Evolutionary conservation across 78 protist species (phyloP).

Genomic region (Protostelium mycophagum): DNA sequence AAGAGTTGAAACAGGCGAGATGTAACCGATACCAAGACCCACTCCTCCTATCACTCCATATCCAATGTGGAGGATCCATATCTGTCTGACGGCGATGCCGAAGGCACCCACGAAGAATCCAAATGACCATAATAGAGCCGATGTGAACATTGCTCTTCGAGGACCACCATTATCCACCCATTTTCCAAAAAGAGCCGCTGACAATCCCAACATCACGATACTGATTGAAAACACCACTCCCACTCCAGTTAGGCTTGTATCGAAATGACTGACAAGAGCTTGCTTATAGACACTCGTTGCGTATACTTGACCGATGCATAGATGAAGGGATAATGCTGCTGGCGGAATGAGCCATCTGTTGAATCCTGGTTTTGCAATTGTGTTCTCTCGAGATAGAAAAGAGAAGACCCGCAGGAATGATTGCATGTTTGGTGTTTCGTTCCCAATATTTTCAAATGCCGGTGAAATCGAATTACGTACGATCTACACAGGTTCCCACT

Average conservation of each 20-base stretch:
- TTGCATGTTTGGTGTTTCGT: too few species aligned
- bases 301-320: slow-evolving; percentile 19
- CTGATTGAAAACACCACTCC: slow-evolving; percentile 10
- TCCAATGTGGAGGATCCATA: slow-evolving; percentile 41
- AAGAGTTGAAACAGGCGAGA: slow-evolving; percentile 64
- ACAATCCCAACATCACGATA: slow-evolving; percentile 23
- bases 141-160: slow-evolving; percentile 14
- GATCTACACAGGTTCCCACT: too few species aligned
- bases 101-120: slow-evolving; percentile 55
- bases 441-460: too few species aligned
- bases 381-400: too few species aligned
- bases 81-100: slow-evolving; percentile 10
- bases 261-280: background rate
- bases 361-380: too few species aligned
- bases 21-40: slow-evolving; percentile 51
- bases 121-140: slow-evolving; percentile 4
- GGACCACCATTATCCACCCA: slow-evolving; percentile 43
- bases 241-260: too few species aligned
- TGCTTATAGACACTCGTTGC: slow-evolving; percentile 8
- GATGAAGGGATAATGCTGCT: slow-evolving; percentile 4
- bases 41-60: slow-evolving; percentile 59
- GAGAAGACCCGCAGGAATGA: too few species aligned
- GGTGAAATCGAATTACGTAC: too few species aligned
- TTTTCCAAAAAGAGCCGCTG: slow-evolving; percentile 25
- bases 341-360: slow-evolving; percentile 20